These are phyloP conservation scores for Canavalia gladiata DNA, from an alignment of 306 rosid species.

Conservation along the genomic window DNA sequence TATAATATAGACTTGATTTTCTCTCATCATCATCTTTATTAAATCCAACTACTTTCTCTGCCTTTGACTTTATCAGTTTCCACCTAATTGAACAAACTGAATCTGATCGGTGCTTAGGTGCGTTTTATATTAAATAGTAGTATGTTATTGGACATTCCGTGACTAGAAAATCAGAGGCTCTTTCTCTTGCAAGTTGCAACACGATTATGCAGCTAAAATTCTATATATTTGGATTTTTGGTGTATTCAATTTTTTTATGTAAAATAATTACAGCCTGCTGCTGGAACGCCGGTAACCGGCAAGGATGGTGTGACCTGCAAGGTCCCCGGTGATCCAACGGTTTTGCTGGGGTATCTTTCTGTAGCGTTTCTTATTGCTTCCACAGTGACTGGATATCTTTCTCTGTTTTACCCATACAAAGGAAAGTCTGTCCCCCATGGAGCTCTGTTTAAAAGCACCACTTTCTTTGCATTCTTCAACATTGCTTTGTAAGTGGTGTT, in stretches of 20 bases:
- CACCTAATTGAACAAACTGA: background rate
- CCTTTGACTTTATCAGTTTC: conserved; percentile 2
- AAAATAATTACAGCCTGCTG: conserved; percentile 64
- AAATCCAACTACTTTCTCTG: background rate
- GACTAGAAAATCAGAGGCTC: background rate
- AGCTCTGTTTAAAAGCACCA: conserved; percentile 63
- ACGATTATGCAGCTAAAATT: background rate
- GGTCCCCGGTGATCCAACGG: conserved; percentile 70
- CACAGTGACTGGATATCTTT: conserved; percentile 58
- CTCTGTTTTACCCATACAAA: conserved; percentile 79
- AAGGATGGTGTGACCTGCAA: conserved; percentile 71
- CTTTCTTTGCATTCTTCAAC: conserved; percentile 69
- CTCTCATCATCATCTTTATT: no score
- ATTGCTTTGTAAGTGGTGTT: conserved; percentile 73
- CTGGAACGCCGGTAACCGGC: conserved; percentile 65
- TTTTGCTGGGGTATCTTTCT: conserved; percentile 71
- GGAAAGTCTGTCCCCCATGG: conserved; percentile 74
- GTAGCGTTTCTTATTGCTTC: conserved; percentile 64
- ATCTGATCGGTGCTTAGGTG: background rate
- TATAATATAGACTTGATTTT: no score
- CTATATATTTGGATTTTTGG: background rate
- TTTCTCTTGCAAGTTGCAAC: background rate
- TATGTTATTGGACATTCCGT: background rate
- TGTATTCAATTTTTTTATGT: background rate
- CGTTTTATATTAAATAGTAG: background rate